phyloP scores from a whole-genome alignment of 2,329 filamentous ascomycete species.

The Phaeoacremonium minimum region DNA sequence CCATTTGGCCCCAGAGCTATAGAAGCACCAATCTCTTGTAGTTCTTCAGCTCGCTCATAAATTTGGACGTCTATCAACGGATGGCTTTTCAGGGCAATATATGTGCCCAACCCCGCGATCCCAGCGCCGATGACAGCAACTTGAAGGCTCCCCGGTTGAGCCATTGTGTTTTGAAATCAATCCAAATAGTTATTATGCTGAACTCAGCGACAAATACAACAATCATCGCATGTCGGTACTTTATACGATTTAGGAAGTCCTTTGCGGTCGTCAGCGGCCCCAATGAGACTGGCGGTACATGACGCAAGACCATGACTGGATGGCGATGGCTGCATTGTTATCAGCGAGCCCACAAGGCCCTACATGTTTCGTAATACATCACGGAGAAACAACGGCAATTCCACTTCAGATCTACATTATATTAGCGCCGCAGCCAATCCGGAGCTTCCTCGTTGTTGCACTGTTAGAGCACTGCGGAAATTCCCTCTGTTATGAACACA shows the following conservation, averaged over 20 bases:
- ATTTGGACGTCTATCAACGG: slow-evolving; percentile 38
- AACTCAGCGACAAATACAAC: too few relatives aligned
- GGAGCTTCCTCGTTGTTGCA: too few relatives aligned
- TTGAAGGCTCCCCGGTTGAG: not conserved
- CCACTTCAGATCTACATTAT: too few relatives aligned
- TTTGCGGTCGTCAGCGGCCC: not conserved
- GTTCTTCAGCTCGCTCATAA: slow-evolving; percentile 42
- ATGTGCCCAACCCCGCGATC: slow-evolving; percentile 30
- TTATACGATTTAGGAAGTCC: not conserved
- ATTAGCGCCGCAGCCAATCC: too few relatives aligned
- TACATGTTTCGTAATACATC: too few relatives aligned
- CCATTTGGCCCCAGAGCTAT: slow-evolving; percentile 50
- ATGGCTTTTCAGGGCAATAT: slow-evolving; percentile 24
- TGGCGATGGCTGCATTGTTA: slow-evolving; percentile 18
- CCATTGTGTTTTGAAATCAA: not conserved
- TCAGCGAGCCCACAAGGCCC: too few relatives aligned
- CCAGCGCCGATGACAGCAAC: slow-evolving; percentile 29
- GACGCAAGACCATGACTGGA: not conserved
- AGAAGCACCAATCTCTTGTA: slow-evolving; percentile 41
- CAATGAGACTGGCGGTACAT: too few relatives aligned
- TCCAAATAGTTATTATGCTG: not conserved
- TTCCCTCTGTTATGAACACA: too few relatives aligned
- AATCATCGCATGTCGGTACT: not conserved
- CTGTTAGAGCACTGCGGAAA: too few relatives aligned
- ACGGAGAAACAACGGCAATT: too few relatives aligned